These are phyloP conservation scores for Domatiomyces catenatus DNA, from an alignment of 2,329 filamentous ascomycete species.

Conservation along the genomic window DNA sequence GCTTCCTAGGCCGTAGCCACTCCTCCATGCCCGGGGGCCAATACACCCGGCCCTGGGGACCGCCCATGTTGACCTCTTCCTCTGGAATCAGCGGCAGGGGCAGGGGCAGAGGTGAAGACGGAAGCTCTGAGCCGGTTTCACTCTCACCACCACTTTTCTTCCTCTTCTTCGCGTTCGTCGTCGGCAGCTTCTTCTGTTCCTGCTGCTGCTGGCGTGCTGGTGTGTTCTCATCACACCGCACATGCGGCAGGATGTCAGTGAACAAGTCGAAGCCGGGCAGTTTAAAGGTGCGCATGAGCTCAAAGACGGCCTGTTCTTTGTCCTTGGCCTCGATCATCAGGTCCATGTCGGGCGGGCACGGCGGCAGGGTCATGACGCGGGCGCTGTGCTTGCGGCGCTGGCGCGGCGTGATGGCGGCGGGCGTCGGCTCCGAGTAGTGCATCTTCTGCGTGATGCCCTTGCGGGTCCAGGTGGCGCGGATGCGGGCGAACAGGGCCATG, in stretches of 20 bases:
- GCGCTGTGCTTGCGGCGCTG: conserved; percentile 76
- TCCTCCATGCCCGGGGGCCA: conserved; percentile 85
- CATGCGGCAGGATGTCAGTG: conserved; percentile 62
- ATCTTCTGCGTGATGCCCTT: conserved; percentile 88
- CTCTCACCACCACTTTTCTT: no score
- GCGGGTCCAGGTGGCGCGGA: conserved; percentile 65
- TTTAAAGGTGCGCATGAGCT: conserved; percentile 77
- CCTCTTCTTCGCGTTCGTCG: no score
- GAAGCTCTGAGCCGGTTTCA: conserved; percentile 25
- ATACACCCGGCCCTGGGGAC: conserved; percentile 64
- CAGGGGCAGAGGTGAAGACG: conserved; percentile 25
- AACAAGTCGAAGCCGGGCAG: conserved; percentile 64
- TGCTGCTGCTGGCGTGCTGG: no score
- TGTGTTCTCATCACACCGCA: conserved; percentile 60
- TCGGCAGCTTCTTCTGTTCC: no score
- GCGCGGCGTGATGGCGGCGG: conserved; percentile 58
- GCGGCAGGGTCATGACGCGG: conserved; percentile 63
- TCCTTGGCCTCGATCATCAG: conserved; percentile 99
- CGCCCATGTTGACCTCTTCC: conserved; percentile 73
- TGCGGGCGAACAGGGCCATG: conserved; percentile 56
- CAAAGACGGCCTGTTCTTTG: conserved; percentile 92
- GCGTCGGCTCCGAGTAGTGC: conserved; percentile 79
- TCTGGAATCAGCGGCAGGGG: conserved; percentile 38
- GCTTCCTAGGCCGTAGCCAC: conserved; percentile 71
- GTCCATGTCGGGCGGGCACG: conserved; percentile 70